phyloP scores from a whole-genome alignment of 768 basidiomycete species.

The Mycena venus region DNA sequence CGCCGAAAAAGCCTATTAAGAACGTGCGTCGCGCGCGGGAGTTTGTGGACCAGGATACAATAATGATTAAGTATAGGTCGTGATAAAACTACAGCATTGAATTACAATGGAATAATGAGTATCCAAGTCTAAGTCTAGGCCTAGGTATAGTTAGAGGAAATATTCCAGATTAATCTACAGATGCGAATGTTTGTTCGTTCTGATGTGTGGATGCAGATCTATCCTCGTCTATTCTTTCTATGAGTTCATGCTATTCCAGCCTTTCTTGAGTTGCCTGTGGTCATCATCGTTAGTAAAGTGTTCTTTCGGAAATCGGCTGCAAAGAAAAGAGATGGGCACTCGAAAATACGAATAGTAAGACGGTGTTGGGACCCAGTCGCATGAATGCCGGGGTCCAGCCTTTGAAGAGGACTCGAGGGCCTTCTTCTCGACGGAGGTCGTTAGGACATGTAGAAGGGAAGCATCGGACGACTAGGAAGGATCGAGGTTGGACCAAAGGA shows the following conservation, averaged over 20 bases:
- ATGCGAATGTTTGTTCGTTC: background rate
- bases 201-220: conserved; percentile 18
- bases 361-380: conserved; percentile 86
- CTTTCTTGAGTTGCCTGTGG: conserved; percentile 78
- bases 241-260: conserved; percentile 56
- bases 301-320: background rate
- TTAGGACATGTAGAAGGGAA: conserved; percentile 65
- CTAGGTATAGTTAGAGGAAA: background rate
- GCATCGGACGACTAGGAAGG: conserved; percentile 64
- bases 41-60: background rate
- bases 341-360: conserved; percentile 90
- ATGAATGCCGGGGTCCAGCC: conserved; percentile 93
- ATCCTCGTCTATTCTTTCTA: background rate
- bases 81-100: conserved; percentile 15
- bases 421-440: conserved; percentile 79
- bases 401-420: conserved; percentile 84
- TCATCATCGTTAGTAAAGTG: conserved; percentile 14
- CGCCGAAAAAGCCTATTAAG: too few species aligned
- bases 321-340: conserved; percentile 43
- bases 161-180: conserved; percentile 5
- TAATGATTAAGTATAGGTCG: conserved; percentile 6
- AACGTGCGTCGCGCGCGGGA: background rate
- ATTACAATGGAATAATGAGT: conserved; percentile 1
- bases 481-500: conserved; percentile 14
- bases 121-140: conserved; percentile 22